Percentiles rank a stretch among this genome's conserved stretches.
These are phyloP conservation scores for Fagopyrum tataricum DNA, from an alignment of 148 eudicot species.

Conservation along the genomic window DNA sequence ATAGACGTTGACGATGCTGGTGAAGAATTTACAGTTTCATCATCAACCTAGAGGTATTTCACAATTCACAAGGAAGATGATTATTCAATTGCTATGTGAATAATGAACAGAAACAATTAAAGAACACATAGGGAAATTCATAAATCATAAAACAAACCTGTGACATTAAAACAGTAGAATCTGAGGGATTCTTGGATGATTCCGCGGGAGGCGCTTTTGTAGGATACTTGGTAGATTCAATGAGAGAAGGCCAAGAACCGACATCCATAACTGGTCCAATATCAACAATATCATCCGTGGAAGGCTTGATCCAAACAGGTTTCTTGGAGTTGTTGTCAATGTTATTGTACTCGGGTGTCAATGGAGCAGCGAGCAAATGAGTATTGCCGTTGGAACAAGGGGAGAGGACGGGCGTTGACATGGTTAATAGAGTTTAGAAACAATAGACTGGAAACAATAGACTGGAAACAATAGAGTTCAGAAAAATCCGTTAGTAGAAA, in stretches of 20 bases:
- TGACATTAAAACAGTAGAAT: conserved; percentile 25
- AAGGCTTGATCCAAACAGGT: conserved; percentile 45
- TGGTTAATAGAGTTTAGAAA: too few species aligned
- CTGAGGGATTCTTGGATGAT: conserved; percentile 30
- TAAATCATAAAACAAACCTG: background rate
- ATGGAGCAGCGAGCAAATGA: too few species aligned
- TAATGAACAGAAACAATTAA: background rate
- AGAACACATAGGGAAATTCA: background rate
- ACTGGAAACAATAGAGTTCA: too few species aligned
- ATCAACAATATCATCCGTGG: conserved; percentile 33
- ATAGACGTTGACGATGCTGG: conserved; percentile 10
- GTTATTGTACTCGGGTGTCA: too few species aligned
- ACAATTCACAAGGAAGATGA: background rate
- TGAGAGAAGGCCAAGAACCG: conserved; percentile 66
- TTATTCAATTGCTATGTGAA: background rate
- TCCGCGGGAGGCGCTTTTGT: conserved; percentile 44
- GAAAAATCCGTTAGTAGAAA: too few species aligned
- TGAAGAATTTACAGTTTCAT: conserved; percentile 22
- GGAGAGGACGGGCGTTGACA: too few species aligned
- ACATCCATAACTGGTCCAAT: conserved; percentile 59
- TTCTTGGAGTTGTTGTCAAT: conserved; percentile 10
- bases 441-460: too few species aligned
- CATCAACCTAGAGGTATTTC: conserved; percentile 32
- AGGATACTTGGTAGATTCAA: conserved; percentile 58
- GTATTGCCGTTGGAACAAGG: too few species aligned